phyloP scores from a whole-genome alignment of 257 asterid species.

The Nicotiana otophora region DNA sequence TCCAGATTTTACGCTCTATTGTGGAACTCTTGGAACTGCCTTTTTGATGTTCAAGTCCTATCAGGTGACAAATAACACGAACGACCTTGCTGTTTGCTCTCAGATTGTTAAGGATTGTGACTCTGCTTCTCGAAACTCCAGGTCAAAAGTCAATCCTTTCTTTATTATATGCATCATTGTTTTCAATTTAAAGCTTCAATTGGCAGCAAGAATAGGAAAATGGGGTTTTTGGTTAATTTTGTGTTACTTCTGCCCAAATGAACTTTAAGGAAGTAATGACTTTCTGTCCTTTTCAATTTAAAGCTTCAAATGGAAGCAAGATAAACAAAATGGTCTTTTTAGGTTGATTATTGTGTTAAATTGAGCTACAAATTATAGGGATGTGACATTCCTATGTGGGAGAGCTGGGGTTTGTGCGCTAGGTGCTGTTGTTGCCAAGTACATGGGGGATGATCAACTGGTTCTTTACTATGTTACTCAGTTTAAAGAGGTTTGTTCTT shows the following conservation, averaged over 20 bases:
- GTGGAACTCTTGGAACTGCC: constrained; percentile 67
- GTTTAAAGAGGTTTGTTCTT: constrained; percentile 44
- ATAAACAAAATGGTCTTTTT: neutral
- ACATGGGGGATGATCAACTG: constrained; percentile 37
- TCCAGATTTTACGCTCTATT: constrained; percentile 45
- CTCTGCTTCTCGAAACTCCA: constrained; percentile 41
- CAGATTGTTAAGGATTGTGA: constrained; percentile 66
- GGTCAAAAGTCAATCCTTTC: constrained; percentile 22
- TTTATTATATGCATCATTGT: neutral
- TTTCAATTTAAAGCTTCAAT: neutral
- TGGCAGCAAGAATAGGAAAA: neutral
- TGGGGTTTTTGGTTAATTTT: neutral
- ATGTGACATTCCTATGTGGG: constrained; percentile 61
- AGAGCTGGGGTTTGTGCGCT: constrained; percentile 71
- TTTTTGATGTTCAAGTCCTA: constrained; percentile 54
- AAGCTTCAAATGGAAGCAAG: neutral
- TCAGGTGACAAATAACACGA: constrained; percentile 45
- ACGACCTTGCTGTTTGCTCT: constrained; percentile 50
- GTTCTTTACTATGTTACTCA: constrained; percentile 37
- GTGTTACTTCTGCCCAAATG: neutral
- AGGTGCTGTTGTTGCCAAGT: constrained; percentile 68
- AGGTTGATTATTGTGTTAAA: neutral
- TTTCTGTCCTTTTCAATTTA: neutral
- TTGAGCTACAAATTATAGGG: constrained; percentile 33
- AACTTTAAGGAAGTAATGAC: neutral